Conservation (phyloP, 495 filamentous ascomycete genomes). For the Physcia stellaris region DNA sequence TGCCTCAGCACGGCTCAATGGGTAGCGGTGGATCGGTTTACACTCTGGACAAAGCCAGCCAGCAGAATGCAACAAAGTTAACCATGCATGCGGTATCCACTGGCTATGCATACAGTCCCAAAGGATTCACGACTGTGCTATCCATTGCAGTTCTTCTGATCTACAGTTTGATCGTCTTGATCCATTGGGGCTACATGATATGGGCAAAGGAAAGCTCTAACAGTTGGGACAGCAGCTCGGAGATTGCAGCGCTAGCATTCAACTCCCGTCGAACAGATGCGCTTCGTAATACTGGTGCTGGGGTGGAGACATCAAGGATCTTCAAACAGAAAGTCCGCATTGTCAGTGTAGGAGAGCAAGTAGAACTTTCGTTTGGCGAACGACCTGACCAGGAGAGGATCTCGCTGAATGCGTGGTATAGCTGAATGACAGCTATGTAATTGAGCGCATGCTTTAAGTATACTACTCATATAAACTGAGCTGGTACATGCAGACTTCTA, state of each 20-base stretch:
- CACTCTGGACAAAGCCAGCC: no score
- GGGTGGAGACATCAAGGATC: neutral
- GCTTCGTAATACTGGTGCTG: constrained; percentile 2
- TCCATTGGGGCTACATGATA: neutral
- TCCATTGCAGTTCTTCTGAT: neutral
- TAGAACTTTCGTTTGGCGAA: neutral
- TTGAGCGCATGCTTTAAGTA: no score
- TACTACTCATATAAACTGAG: no score
- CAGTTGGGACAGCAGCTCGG: constrained; percentile 2
- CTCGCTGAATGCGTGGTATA: constrained; percentile 1
- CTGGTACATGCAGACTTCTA: no score
- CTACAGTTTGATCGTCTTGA: neutral
- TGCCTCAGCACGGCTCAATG: no score
- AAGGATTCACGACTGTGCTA: neutral
- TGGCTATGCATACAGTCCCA: constrained; percentile 1
- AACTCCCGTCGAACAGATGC: neutral
- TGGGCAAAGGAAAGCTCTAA: neutral
- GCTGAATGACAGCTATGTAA: no score
- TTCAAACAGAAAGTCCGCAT: neutral
- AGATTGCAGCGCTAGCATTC: constrained; percentile 1
- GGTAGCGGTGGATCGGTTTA: no score
- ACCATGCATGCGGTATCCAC: neutral
- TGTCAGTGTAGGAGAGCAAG: neutral
- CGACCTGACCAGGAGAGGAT: neutral
- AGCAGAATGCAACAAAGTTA: neutral